Evolutionary conservation across 164 flowering plant genomes (phyloP), one percentile per base, ranked within the genome.

Genomic region (Berberis vulgaris): DNA sequence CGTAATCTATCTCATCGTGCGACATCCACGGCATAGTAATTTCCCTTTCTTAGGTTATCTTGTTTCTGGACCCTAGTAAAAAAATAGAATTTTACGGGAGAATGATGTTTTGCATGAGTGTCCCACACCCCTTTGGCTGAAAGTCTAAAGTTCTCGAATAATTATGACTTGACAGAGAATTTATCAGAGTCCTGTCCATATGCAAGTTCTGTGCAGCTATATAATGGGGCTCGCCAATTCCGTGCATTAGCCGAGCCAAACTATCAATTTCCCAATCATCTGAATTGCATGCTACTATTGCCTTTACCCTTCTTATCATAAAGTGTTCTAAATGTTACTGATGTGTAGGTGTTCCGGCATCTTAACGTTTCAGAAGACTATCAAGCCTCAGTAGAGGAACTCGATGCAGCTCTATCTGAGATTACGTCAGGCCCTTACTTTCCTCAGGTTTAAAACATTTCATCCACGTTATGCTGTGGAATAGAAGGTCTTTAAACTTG

Each of bases 401-500:
- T 89, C 68, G 89, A 89, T 73, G 73, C 71, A 52, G 81, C 83
- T 76, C 62, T 89, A 45, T 66, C 69, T 41, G 84, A 81, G 59
- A 64, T 88, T 67, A 83, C 50, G 46, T 74, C 86, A 6, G 60
- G 74, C 73, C 80, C 86, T 71, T 69, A 56, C 68, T 84, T 85
- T 49, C 96, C 97, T 65, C 86, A 79, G 93, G 97, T 88, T 59
- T 13, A 50, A 9, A 61, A 26, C 39, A 49, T 42, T 62, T 44
- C 4, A 43, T 59, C 26, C 26, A 26, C 0, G 40, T 44, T 11
- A 57, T 42, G 5, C 2, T 8, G 49, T 47, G 41, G 52, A 50
- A 57, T 47, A 26, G 5, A 10, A 42, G 41, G 42, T 41, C 53
- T 46, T 52, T 3, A n/a, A 4, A 12, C 49, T 40, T 52, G 6